Conservation (phyloP, 2,329 filamentous ascomycete genomes). For the Ophiosphaerella korrae region DNA sequence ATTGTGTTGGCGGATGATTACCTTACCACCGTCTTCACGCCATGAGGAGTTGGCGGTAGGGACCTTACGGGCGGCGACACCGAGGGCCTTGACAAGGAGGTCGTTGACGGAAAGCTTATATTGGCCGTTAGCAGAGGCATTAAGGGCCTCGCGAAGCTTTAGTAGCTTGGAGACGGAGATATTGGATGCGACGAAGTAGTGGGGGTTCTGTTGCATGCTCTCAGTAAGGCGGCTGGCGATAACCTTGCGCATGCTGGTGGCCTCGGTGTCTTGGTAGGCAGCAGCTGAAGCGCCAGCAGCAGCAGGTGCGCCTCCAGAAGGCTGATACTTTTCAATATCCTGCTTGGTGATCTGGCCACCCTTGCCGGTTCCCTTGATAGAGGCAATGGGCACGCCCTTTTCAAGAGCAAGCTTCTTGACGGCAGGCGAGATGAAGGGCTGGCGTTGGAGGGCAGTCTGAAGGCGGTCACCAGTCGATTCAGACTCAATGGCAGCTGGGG, state of each 20-base stretch:
- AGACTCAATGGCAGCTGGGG: conserved; percentile 70
- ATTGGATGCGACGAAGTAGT: conserved; percentile 93
- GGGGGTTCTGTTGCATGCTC: conserved; percentile 91
- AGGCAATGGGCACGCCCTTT: conserved; percentile 76
- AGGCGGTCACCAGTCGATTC: conserved; percentile 76
- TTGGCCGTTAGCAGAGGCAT: conserved; percentile 83
- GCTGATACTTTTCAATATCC: conserved; percentile 86
- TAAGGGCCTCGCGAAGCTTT: conserved; percentile 93
- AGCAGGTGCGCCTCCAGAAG: conserved; percentile 55
- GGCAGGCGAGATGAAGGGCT: conserved; percentile 72
- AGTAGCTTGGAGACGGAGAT: conserved; percentile 94
- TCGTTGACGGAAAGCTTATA: conserved; percentile 99
- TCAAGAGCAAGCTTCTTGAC: conserved; percentile 84
- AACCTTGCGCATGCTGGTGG: conserved; percentile 95
- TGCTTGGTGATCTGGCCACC: conserved; percentile 87
- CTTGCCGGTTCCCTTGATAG: conserved; percentile 84
- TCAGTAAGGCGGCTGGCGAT: conserved; percentile 90
- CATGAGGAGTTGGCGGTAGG: conserved; percentile 96
- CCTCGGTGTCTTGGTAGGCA: conserved; percentile 82
- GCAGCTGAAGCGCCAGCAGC: conserved; percentile 60
- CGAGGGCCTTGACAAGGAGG: conserved; percentile 97
- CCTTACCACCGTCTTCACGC: conserved; percentile 75
- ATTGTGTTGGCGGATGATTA: conserved; percentile 88
- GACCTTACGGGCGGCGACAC: conserved; percentile 87
- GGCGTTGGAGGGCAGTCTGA: conserved; percentile 82